Evolutionary conservation across 1,139 yeast species (phyloP).

Genomic region (Magnusiomyces starmeri): DNA sequence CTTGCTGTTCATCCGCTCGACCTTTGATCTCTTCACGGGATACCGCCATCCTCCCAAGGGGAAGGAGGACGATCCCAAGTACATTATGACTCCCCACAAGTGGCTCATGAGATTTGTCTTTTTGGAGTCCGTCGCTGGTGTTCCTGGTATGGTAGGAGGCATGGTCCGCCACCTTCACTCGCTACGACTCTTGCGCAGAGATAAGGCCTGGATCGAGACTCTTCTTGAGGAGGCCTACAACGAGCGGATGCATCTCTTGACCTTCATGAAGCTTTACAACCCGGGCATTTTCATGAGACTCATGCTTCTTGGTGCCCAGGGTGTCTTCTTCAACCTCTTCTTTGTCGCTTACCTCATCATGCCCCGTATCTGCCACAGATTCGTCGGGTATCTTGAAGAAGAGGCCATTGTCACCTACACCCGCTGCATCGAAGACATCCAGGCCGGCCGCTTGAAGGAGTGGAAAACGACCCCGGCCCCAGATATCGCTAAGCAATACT

Average conservation of each 20-base stretch:
- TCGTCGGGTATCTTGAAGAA: slow-evolving; percentile 74
- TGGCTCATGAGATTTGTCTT: slow-evolving; percentile 67
- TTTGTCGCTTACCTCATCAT: slow-evolving; percentile 52
- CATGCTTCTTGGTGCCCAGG: slow-evolving; percentile 60
- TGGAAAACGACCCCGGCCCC: slow-evolving; percentile 36
- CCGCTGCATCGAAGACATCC: slow-evolving; percentile 50
- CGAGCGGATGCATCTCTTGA: slow-evolving; percentile 69
- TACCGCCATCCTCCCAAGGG: slow-evolving; percentile 47
- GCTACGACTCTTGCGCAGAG: slow-evolving; percentile 52
- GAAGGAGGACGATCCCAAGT: slow-evolving; percentile 41
- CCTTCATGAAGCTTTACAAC: slow-evolving; percentile 57
- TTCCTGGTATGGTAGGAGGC: slow-evolving; percentile 73
- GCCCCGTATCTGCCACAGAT: slow-evolving; percentile 65
- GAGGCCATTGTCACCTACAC: slow-evolving; percentile 71
- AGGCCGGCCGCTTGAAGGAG: slow-evolving; percentile 45
- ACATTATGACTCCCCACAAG: slow-evolving; percentile 52
- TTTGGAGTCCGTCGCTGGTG: slow-evolving; percentile 69
- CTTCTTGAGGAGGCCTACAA: slow-evolving; percentile 70
- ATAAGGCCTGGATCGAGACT: slow-evolving; percentile 72
- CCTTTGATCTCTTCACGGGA: slow-evolving; percentile 60
- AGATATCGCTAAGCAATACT: slow-evolving; percentile 54
- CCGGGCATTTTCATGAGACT: slow-evolving; percentile 55
- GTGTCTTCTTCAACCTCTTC: slow-evolving; percentile 61
- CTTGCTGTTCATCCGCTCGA: slow-evolving; percentile 40
- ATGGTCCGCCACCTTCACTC: slow-evolving; percentile 61